Evolutionary conservation across 495 filamentous ascomycete genomes (phyloP).

Genomic region (Aspergillus olivimuriae): DNA sequence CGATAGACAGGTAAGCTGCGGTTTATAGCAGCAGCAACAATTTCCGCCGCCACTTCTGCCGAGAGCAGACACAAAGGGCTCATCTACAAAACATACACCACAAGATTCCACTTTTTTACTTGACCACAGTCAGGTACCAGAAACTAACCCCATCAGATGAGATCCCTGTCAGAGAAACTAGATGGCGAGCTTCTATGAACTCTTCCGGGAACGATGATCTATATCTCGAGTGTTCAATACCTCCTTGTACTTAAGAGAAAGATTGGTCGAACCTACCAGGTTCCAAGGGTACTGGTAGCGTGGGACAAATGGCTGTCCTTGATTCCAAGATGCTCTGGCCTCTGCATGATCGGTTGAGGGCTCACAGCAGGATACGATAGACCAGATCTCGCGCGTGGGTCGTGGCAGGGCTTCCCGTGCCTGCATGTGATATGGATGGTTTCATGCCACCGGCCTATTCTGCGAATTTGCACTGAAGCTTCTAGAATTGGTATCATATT

Average conservation of each 20-base stretch:
- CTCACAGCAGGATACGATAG: too few relatives aligned
- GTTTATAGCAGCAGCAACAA: background rate
- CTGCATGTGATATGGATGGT: too few relatives aligned
- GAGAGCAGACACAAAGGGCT: background rate
- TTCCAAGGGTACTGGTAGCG: background rate
- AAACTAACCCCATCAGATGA: background rate
- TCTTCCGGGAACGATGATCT: constrained; percentile 2
- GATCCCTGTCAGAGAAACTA: constrained; percentile 2
- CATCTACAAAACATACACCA: background rate
- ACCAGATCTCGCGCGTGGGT: too few relatives aligned
- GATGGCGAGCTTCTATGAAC: constrained; percentile 1
- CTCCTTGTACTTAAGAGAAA: background rate
- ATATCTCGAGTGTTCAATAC: background rate
- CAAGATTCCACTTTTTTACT: background rate
- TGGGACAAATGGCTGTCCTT: too few relatives aligned
- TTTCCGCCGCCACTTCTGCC: background rate
- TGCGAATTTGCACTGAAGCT: too few relatives aligned
- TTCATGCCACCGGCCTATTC: too few relatives aligned
- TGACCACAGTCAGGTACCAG: background rate
- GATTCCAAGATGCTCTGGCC: too few relatives aligned
- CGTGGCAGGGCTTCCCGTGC: too few relatives aligned
- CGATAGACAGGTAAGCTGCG: background rate
- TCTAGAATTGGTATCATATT: too few relatives aligned
- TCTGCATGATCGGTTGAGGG: too few relatives aligned
- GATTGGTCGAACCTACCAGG: background rate